These are phyloP conservation scores for Hypholoma fasciculare DNA, from an alignment of 768 basidiomycete species.

Conservation along the genomic window DNA sequence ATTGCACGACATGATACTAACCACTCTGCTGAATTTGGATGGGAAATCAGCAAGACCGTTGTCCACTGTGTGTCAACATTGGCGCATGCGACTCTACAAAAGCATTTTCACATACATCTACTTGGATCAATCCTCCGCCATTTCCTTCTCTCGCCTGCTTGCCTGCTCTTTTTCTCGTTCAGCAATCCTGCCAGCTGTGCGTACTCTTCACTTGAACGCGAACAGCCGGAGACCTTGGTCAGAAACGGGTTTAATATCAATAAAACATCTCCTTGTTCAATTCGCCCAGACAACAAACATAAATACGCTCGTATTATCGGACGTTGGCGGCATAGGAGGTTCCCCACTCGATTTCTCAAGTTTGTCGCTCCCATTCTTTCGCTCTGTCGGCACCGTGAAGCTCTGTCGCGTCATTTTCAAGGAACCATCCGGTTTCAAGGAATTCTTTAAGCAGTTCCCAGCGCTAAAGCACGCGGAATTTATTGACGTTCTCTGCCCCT, in stretches of 20 bases:
- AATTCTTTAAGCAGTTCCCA: neutral
- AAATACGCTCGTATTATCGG: neutral
- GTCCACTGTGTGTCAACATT: neutral
- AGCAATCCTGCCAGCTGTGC: neutral
- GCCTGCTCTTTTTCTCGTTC: neutral
- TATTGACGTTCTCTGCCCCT: neutral
- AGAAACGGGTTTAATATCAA: neutral
- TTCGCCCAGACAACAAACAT: neutral
- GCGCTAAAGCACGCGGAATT: neutral
- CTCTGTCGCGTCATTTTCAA: neutral
- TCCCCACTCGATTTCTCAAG: neutral
- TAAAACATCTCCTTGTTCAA: neutral
- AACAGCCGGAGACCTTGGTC: neutral
- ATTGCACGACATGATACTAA: neutral
- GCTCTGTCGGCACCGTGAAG: neutral
- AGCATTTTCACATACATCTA: neutral
- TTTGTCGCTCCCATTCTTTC: neutral
- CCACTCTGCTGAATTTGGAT: neutral
- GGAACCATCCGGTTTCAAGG: neutral
- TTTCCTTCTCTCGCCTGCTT: neutral
- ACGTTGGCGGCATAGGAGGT: neutral
- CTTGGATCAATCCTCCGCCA: neutral
- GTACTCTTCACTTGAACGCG: neutral
- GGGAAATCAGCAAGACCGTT: neutral
- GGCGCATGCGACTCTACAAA: neutral